phyloP scores from a whole-genome alignment of 2,329 filamentous ascomycete genomes.

The Cytospora schulzeri region DNA sequence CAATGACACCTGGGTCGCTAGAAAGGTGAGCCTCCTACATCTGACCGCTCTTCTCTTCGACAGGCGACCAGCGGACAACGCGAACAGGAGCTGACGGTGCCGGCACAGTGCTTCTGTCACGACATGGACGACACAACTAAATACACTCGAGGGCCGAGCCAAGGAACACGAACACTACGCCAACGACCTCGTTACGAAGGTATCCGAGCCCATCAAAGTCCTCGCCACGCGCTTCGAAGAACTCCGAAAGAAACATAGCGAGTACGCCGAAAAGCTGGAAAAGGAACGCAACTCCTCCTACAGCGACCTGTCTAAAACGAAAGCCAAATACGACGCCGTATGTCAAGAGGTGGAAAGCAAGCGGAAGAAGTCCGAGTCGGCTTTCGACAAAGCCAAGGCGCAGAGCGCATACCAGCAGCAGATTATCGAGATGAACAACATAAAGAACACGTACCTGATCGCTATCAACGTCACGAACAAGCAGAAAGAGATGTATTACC shows the following conservation, averaged over 20 bases:
- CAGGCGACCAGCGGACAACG: conserved; percentile 3
- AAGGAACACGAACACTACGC: conserved; percentile 86
- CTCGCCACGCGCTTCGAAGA: conserved; percentile 81
- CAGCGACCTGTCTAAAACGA: conserved; percentile 82
- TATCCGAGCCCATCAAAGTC: conserved; percentile 84
- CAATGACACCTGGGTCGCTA: conserved; percentile 90
- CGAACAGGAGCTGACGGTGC: conserved; percentile 26
- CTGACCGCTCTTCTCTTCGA: conserved; percentile 10
- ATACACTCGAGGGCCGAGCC: conserved; percentile 83
- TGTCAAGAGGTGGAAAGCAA: conserved; percentile 94
- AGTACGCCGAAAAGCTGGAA: conserved; percentile 86
- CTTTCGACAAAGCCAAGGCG: conserved; percentile 93
- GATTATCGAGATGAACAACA: conserved; percentile 91
- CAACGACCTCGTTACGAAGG: conserved; percentile 73
- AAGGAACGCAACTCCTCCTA: conserved; percentile 86
- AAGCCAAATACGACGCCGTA: conserved; percentile 87
- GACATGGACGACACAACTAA: conserved; percentile 94
- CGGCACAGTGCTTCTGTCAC: conserved; percentile 79
- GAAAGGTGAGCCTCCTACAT: conserved; percentile 65
- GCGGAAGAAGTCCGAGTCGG: conserved; percentile 90
- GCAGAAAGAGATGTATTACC: conserved; percentile 95
- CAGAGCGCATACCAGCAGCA: conserved; percentile 92
- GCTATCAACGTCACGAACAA: conserved; percentile 96
- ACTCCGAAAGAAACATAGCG: conserved; percentile 84
- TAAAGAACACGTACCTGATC: conserved; percentile 98